Base-by-base conservation (phyloP, 2,329 filamentous ascomycete species). In the Monilinia fructigena region DNA sequence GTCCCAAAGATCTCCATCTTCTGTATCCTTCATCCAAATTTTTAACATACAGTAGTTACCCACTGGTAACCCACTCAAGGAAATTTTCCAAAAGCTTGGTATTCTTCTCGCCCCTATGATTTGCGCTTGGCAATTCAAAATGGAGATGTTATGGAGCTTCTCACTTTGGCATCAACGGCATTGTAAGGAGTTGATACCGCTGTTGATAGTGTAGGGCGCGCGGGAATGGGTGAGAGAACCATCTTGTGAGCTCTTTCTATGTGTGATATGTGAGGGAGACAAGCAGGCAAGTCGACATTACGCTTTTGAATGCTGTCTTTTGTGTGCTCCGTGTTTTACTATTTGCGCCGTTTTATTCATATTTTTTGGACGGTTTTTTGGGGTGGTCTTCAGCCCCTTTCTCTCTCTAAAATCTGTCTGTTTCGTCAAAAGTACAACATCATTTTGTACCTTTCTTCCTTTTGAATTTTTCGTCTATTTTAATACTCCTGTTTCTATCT, bases 11-110 rank as follows among this genome's bases (percentile, higher is more conserved):
- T 48, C n/a, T 14, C 45, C 48, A 18, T 47, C 42, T 20, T 16
- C 31, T 35, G 31, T 35, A 35, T 62, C 23, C 31, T 40, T 14
- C 38, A 14, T 40, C 45, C 47, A 60, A 56, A 14, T 40, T 5
- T 60, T 10, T 40, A 52, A 7, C 14, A 7, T 35, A 52, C 7
- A 14, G 6, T 35, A 7, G 3, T 20, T 40, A 62, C n/a, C 59
- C 45, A 62, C 59, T 26, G 38, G 38, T 40, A 40, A 40, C 38
- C 38, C 38, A 40, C 23, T 26, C 16, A 47, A 23, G 35, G 35
- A 26, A 40, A 40, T 14, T 55, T 40, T 55, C 54, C 35, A 40
- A 40, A 40, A 55, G 58, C 28, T 61, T 61, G 58, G 47, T 18
- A 52, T 20, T n/a, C 16, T 16, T 56, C 40, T 23, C 23, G 35